phyloP scores from a whole-genome alignment of 2,329 filamentous ascomycete genomes.

The Diaporthe ampelina region DNA sequence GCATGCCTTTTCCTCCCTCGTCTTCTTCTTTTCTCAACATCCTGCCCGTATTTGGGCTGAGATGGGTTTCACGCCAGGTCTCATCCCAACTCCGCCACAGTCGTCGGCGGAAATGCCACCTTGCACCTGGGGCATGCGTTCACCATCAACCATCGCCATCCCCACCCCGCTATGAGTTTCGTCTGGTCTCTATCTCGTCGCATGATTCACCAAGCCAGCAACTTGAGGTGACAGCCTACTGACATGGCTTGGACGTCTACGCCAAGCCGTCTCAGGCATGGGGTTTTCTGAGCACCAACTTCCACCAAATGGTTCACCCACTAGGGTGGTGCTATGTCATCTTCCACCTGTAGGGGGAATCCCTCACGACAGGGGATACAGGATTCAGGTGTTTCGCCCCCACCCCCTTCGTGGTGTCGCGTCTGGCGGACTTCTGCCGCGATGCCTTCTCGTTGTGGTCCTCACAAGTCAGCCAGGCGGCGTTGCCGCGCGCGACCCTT shows the following conservation, averaged over 20 bases:
- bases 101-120: constrained; percentile 3
- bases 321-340: not conserved
- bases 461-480: too few relatives aligned
- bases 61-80: constrained; percentile 36
- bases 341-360: not conserved
- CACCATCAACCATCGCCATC: not conserved
- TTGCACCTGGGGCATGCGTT: not conserved
- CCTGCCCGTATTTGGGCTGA: constrained; percentile 2
- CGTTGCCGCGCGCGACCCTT: too few relatives aligned
- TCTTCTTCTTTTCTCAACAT: not conserved
- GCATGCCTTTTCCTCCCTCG: not conserved
- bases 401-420: too few relatives aligned
- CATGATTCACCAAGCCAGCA: constrained; percentile 27
- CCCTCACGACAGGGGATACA: not conserved
- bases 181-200: constrained; percentile 39
- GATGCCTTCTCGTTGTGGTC: too few relatives aligned
- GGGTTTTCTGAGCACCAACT: not conserved
- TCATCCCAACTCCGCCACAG: constrained; percentile 25
- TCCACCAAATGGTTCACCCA: not conserved
- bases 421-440: too few relatives aligned
- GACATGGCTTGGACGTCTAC: constrained; percentile 22
- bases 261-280: constrained; percentile 21
- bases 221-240: constrained; percentile 30
- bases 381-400: constrained; percentile 1
- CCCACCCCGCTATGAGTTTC: constrained; percentile 29